Percentiles rank a stretch among this genome's conserved stretches.
These are phyloP conservation scores for Dryadomyces sulphureus DNA, from an alignment of 2,329 filamentous ascomycete species.

Conservation along the genomic window DNA sequence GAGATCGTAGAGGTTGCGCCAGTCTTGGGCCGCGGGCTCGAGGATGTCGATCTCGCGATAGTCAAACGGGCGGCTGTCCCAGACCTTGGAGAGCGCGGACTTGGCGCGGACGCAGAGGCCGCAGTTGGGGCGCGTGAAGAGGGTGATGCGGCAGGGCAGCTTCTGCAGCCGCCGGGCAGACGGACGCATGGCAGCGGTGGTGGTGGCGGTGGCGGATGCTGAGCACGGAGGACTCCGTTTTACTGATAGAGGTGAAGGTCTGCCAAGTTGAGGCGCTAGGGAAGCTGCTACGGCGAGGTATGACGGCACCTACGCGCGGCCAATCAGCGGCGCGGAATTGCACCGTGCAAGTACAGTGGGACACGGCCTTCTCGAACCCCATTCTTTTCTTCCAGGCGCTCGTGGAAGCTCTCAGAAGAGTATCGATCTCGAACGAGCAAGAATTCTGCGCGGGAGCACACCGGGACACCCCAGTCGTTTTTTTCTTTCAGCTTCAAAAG, in stretches of 20 bases:
- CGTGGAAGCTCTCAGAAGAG: constrained; percentile 13
- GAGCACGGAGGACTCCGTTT: neutral
- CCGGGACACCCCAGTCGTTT: too few species aligned
- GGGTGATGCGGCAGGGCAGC: constrained; percentile 51
- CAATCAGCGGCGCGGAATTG: neutral
- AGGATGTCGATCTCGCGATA: constrained; percentile 59
- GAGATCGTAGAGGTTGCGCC: constrained; percentile 65
- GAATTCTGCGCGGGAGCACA: too few species aligned
- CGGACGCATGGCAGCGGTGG: constrained; percentile 28
- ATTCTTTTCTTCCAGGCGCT: neutral
- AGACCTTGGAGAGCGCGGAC: constrained; percentile 51
- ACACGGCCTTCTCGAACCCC: neutral
- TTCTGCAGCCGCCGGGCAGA: constrained; percentile 34
- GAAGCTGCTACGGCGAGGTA: too few species aligned
- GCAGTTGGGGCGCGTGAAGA: constrained; percentile 61
- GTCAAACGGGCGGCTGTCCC: constrained; percentile 50
- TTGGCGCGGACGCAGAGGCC: constrained; percentile 57
- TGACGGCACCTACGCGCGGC: too few species aligned
- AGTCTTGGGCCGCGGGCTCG: constrained; percentile 43
- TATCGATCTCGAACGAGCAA: neutral
- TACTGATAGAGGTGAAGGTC: too few species aligned
- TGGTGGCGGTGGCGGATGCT: neutral
- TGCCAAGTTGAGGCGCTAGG: too few species aligned
- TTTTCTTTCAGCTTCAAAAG: too few species aligned
- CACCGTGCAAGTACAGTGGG: constrained; percentile 5